phyloP scores from a whole-genome alignment of 2,329 filamentous ascomycete species.

The Metarhizium sp. region DNA sequence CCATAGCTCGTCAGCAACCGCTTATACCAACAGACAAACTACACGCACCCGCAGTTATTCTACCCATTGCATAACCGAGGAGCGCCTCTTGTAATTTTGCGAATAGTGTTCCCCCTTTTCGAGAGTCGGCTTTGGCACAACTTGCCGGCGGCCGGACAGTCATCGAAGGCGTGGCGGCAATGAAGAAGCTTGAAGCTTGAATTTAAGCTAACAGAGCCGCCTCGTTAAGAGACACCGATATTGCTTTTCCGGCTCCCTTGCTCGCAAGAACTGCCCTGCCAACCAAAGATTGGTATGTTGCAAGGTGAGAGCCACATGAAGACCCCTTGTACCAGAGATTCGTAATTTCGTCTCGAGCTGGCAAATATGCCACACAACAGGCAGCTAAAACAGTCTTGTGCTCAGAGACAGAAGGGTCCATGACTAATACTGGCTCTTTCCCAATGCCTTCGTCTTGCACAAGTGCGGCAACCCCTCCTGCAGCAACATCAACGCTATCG shows the following conservation, averaged over 20 bases:
- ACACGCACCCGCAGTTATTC: no score
- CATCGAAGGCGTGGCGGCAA: not conserved
- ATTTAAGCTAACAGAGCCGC: constrained; percentile 12
- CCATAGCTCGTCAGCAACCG: no score
- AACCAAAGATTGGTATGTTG: constrained; percentile 24
- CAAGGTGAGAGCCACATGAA: constrained; percentile 30
- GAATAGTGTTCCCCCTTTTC: not conserved
- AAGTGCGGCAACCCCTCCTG: constrained; percentile 80
- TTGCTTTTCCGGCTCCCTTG: constrained; percentile 23
- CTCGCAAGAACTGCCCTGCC: constrained; percentile 31
- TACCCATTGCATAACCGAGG: no score
- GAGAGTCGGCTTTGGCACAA: not conserved
- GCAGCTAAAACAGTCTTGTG: constrained; percentile 69
- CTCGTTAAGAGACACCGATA: constrained; percentile 26
- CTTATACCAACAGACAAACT: no score
- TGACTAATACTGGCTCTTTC: constrained; percentile 41
- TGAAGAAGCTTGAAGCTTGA: not conserved
- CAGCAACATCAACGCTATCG: constrained; percentile 85
- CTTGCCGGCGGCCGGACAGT: not conserved
- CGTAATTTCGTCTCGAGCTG: constrained; percentile 80
- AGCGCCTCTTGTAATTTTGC: no score
- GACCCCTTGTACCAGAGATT: constrained; percentile 88
- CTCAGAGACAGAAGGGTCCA: constrained; percentile 78
- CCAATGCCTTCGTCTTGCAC: constrained; percentile 34
- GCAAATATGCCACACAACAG: constrained; percentile 85